These are phyloP conservation scores for Podospora pseudocomata DNA, from an alignment of 495 filamentous ascomycete genomes.

Conservation along the genomic window DNA sequence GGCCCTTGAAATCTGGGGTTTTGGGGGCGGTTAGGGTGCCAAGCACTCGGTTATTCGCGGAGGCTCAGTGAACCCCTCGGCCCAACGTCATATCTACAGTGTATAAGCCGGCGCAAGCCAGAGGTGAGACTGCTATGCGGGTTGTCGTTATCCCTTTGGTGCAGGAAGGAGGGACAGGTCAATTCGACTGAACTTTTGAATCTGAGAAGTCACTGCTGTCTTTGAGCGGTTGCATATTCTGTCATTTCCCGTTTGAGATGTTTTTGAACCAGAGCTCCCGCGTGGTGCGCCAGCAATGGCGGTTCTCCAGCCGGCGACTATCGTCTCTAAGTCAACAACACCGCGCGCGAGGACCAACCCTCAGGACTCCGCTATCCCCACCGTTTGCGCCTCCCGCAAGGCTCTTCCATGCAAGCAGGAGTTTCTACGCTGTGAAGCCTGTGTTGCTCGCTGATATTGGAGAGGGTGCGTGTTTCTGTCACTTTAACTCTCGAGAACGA, in stretches of 20 bases:
- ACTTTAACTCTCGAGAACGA: background rate
- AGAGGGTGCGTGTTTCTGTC: constrained; percentile 59
- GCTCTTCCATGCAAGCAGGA: constrained; percentile 59
- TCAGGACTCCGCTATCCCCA: constrained; percentile 13
- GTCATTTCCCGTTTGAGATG: constrained; percentile 31
- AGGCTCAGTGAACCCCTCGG: constrained; percentile 23
- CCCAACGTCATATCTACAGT: constrained; percentile 28
- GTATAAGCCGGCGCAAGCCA: constrained; percentile 35
- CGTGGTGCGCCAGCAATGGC: constrained; percentile 41
- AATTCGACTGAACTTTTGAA: constrained; percentile 17
- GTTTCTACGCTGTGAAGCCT: constrained; percentile 66
- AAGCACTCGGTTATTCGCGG: constrained; percentile 35
- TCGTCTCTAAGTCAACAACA: constrained; percentile 28
- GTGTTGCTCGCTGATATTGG: constrained; percentile 94
- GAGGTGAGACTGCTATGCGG: background rate
- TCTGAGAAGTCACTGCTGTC: constrained; percentile 19
- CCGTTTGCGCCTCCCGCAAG: constrained; percentile 30
- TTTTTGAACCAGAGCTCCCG: constrained; percentile 45
- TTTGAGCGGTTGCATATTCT: constrained; percentile 5
- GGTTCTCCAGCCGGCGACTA: constrained; percentile 25
- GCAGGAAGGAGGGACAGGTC: background rate
- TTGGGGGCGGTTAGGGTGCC: background rate
- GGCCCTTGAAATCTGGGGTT: constrained; percentile 9
- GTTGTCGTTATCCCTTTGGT: constrained; percentile 3
- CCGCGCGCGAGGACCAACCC: constrained; percentile 13